phyloP scores from a whole-genome alignment of 768 basidiomycete genomes.

The Xerocomellus intermedius region DNA sequence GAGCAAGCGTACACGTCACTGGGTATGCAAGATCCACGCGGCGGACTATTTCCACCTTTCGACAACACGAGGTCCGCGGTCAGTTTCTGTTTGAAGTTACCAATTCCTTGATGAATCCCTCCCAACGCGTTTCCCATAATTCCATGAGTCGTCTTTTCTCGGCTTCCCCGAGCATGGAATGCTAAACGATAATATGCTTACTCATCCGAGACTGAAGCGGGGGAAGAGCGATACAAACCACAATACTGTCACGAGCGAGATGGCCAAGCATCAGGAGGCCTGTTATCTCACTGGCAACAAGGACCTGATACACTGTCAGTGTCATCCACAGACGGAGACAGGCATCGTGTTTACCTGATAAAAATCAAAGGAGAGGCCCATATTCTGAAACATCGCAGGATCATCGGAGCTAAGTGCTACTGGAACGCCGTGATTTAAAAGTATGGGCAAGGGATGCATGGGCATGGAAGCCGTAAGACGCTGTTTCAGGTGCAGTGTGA shows the following conservation, averaged over 20 bases:
- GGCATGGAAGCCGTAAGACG: slow-evolving; percentile 77
- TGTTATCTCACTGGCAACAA: slow-evolving; percentile 66
- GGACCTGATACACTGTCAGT: slow-evolving; percentile 40
- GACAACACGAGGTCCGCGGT: not conserved
- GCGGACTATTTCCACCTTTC: not conserved
- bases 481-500: slow-evolving; percentile 31
- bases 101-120: slow-evolving; percentile 41
- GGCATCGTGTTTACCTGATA: slow-evolving; percentile 51
- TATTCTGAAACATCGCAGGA: slow-evolving; percentile 73
- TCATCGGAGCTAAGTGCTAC: slow-evolving; percentile 75
- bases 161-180: slow-evolving; percentile 47
- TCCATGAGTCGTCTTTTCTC: slow-evolving; percentile 46
- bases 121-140: slow-evolving; percentile 51
- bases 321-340: not conserved
- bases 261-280: slow-evolving; percentile 61
- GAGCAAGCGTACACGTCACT: not conserved
- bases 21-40: not conserved
- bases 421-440: slow-evolving; percentile 71
- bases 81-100: slow-evolving; percentile 10
- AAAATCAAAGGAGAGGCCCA: slow-evolving; percentile 77
- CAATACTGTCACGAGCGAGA: slow-evolving; percentile 72
- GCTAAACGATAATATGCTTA: slow-evolving; percentile 32
- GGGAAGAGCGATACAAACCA: slow-evolving; percentile 13
- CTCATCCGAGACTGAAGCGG: not conserved
- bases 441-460: slow-evolving; percentile 70